A percentile compares a stretch with the other conserved stretches of the same genome.
Conservation (phyloP, 768 basidiomycete genomes). For the Podaxis sp. region DNA sequence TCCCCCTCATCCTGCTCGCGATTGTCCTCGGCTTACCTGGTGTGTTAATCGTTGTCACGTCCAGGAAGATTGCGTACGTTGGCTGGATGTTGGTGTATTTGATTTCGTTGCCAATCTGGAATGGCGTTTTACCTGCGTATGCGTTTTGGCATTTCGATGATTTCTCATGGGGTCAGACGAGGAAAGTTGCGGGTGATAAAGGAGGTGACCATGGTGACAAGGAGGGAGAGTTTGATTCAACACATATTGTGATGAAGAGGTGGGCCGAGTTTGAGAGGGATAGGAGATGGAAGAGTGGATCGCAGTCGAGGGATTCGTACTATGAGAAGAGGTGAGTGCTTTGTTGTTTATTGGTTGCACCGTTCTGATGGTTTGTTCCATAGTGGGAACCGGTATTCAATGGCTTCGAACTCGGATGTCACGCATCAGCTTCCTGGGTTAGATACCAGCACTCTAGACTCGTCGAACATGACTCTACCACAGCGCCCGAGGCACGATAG, state of each 20-base stretch:
- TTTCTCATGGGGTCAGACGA: conserved; percentile 96
- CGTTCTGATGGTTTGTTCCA: conserved; percentile 13
- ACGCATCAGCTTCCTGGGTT: conserved; percentile 49
- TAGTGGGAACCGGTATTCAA: conserved; percentile 58
- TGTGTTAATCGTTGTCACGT: conserved; percentile 93
- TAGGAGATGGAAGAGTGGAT: conserved; percentile 86
- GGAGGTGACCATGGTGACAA: conserved; percentile 80
- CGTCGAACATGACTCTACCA: conserved; percentile 34
- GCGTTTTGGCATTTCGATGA: conserved; percentile 99
- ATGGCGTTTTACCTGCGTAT: conserved; percentile 91
- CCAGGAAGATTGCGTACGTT: conserved; percentile 88
- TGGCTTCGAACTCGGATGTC: conserved; percentile 75
- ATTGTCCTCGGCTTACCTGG: conserved; percentile 96
- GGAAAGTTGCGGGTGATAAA: conserved; percentile 73
- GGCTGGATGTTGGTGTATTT: conserved; percentile 98
- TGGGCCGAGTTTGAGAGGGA: conserved; percentile 99
- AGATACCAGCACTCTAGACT: conserved; percentile 63
- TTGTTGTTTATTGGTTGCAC: conserved; percentile 3
- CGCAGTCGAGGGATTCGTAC: conserved; percentile 72
- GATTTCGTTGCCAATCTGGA: conserved; percentile 92
- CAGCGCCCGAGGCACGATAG: conserved; percentile 64
- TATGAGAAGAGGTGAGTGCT: conserved; percentile 70
- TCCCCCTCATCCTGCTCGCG: conserved; percentile 88
- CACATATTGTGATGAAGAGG: conserved; percentile 96
- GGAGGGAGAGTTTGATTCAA: conserved; percentile 95